phyloP scores from a whole-genome alignment of 2,329 filamentous ascomycete species.

The Xylaria sp. region DNA sequence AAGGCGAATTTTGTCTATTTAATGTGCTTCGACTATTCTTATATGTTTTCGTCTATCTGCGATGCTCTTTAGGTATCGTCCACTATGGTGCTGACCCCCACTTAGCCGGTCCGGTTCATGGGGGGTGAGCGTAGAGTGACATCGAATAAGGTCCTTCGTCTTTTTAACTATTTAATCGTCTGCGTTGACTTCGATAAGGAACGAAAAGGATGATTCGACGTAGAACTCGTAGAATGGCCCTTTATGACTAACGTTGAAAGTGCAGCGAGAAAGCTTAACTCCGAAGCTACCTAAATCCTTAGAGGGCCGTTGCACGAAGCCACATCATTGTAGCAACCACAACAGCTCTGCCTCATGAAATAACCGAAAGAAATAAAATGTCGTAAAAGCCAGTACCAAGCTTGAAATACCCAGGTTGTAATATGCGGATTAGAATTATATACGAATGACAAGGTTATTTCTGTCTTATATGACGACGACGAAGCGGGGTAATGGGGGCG shows the following conservation, averaged over 20 bases:
- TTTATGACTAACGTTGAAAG: not conserved
- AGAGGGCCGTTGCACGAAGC: not conserved
- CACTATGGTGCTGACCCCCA: not conserved
- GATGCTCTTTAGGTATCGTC: not conserved
- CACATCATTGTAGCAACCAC: not conserved
- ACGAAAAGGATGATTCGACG: not conserved
- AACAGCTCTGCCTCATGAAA: not conserved
- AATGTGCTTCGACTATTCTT: not conserved
- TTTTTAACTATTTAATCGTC: not conserved
- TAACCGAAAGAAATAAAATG: not conserved
- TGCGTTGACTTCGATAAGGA: too few relatives aligned
- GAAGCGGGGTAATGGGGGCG: not conserved
- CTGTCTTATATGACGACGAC: not conserved
- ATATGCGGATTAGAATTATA: too few relatives aligned
- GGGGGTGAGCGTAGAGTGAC: not conserved
- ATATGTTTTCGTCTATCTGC: not conserved
- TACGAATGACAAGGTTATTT: not conserved
- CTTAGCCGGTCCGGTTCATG: not conserved
- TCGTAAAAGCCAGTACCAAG: too few relatives aligned
- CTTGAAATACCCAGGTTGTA: too few relatives aligned
- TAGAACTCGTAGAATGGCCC: not conserved
- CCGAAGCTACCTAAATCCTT: not conserved
- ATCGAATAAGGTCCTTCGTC: too few relatives aligned
- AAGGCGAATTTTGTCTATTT: too few relatives aligned
- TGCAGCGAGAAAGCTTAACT: not conserved